These are phyloP conservation scores for Orobanche coerulescens DNA, from an alignment of 257 asterid species.

Conservation along the genomic window DNA sequence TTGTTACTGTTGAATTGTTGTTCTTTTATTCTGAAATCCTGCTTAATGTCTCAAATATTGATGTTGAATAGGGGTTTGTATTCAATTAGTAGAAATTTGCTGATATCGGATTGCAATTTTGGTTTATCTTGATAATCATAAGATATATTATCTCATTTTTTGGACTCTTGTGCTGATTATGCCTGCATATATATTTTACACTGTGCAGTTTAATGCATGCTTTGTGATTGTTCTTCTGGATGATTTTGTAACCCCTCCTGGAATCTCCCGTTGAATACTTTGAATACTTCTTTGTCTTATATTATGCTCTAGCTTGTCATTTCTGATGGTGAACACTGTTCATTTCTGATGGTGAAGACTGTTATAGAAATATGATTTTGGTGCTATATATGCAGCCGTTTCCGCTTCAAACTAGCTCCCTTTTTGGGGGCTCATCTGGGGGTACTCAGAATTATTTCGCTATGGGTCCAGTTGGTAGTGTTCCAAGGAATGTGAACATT, in stretches of 20 bases:
- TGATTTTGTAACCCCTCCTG: neutral
- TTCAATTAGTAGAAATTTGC: neutral
- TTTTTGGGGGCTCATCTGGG: conserved; percentile 48
- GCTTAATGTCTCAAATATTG: conserved; percentile 3
- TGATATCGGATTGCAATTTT: neutral
- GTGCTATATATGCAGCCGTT: conserved; percentile 62
- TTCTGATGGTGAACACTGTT: neutral
- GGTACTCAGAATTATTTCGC: conserved; percentile 36
- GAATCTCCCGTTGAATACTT: neutral
- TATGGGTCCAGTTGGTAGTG: conserved; percentile 44
- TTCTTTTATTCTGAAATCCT: neutral
- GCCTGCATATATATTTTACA: neutral
- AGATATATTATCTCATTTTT: neutral
- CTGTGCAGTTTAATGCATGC: neutral
- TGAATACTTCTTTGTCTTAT: neutral
- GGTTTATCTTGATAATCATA: neutral
- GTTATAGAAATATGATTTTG: conserved; percentile 5
- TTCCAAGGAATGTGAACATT: conserved; percentile 71
- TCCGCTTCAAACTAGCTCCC: conserved; percentile 81
- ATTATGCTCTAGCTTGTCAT: neutral
- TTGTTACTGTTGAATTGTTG: neutral
- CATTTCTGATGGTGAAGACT: neutral
- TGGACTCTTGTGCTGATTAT: neutral
- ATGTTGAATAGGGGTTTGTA: too few relatives aligned
- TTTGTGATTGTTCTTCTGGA: neutral